Base-by-base conservation (phyloP, 345 rosid genomes). In the Ceriops tagal region DNA sequence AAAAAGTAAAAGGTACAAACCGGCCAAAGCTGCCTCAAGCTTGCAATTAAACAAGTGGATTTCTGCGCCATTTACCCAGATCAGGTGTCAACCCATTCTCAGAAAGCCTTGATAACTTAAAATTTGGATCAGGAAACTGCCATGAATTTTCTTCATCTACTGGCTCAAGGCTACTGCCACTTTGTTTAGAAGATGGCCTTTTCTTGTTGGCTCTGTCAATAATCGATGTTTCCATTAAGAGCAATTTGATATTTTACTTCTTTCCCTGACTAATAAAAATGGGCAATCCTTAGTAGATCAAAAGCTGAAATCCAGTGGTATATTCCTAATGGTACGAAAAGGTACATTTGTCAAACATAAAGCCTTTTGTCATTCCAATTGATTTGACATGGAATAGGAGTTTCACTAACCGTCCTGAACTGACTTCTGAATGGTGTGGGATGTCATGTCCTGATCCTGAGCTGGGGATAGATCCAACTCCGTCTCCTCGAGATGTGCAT, bases 121-220 rank as follows among this genome's bases (percentile, higher is more conserved):
- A 86, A 61, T 82, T 79, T 61, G 81, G 80, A 18, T 84, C 86
- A 55, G 74, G 74, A 72, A 77, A 75, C 49, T 66, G 77, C 74
- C 78, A 69, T 39, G 80, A 34, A 59, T 72, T 74, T 59, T 88
- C 97, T 82, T 89, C 98, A 5, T 76, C 88, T 53, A 93, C 93
- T 73, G 96, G 81, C 64, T 85, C 91, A 5, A 89, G 96, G 69
- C 83, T 74, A 67, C 80, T 71, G 31, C 77, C 77, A 65, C 89
- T 88, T 60, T 83, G 83, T 79, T 79, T 84, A 53, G 98, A 82
- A 55, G 90, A 78, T 13, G 79, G 82, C 75, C 83, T 72, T 61
- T 80, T 83, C 79, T 81, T 85, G 78, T 76, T 86, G 58, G 83
- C 67, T 77, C 89, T 87, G 86, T 75, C 57, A 70, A 59, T 66